Conservation (phyloP, 1,139 yeast genomes). For the Suhomyces guaymorum region DNA sequence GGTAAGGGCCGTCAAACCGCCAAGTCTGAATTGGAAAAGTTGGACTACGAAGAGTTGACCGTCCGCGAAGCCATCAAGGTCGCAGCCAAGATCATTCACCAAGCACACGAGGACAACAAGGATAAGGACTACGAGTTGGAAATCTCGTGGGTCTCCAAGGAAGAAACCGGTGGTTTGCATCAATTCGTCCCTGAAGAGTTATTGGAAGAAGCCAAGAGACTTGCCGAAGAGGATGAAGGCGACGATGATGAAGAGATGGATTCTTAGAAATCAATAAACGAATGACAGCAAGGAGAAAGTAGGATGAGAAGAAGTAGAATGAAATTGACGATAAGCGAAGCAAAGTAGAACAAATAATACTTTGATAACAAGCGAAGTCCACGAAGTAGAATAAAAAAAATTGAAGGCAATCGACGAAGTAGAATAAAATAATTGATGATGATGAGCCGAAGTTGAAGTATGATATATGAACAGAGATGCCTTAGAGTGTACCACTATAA, state of each 20-base stretch:
- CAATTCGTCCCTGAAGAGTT: constrained; percentile 75
- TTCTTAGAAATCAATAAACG: constrained; percentile 10
- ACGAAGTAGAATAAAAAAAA: no score
- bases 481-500: no score
- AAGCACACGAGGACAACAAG: constrained; percentile 96
- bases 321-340: no score
- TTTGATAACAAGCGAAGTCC: no score
- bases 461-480: no score
- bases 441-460: no score
- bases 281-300: no score
- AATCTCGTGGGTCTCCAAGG: constrained; percentile 75
- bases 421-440: no score
- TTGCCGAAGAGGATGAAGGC: constrained; percentile 80
- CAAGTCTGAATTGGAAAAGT: constrained; percentile 90
- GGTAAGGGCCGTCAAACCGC: constrained; percentile 98
- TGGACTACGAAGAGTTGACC: constrained; percentile 68
- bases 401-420: no score
- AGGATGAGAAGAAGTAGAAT: no score
- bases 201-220: constrained; percentile 76
- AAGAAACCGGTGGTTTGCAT: constrained; percentile 81
- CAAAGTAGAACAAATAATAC: no score
- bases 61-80: constrained; percentile 84
- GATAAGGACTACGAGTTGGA: constrained; percentile 97
- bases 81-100: constrained; percentile 89
- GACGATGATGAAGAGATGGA: constrained; percentile 58